Evolutionary conservation across 306 rosid species (phyloP), one percentile per base, ranked within the genome.

Genomic region (Quercus gilva): DNA sequence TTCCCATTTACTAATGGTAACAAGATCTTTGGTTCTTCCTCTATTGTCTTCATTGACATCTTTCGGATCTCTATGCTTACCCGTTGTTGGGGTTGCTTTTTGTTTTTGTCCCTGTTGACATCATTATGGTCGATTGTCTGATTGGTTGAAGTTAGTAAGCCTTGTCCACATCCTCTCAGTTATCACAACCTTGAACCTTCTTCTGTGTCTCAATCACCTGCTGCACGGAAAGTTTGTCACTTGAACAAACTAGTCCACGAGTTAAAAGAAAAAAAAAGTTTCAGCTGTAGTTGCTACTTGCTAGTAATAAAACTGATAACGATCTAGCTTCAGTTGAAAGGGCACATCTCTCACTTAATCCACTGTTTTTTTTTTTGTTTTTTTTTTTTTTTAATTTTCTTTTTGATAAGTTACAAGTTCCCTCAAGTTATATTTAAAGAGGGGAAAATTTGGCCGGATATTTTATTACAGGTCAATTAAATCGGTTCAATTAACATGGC

Each of bases 81-180:
- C 43, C 70, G 45, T 52, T 63, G 53, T 61, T 78, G 5, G 33
- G 31, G 63, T 74, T 73, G 28, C 35, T 64, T 58, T 17, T 74
- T 67, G 45, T 55, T 57, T 41, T 83, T 37, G 1, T 72, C 79
- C 74, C 37, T 59, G 15, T 31, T 25, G 31, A 73, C 55, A 5
- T 80, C 65, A 73, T 80, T 76, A 17, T 63, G 86, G 37, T 83
- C 74, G 80, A 90, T 87, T 33, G 97, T 89, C 70, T 89, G 97
- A 80, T 88, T 83, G 53, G 94, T 89, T 31, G 92, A 89, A 56
- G 87, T 74, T 52, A 89, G 84, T 65, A 91, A 31, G 79, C 87
- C 92, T 85, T 20, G 93, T 90, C 96, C 96, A 91, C 92, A 91
- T 91, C 69, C 93, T 45, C 76, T 91, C 96, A 15, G 93, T 91